Evolutionary conservation across 352 stramenopile species (phyloP).

Genomic region (Elongisporangium anandrum): DNA sequence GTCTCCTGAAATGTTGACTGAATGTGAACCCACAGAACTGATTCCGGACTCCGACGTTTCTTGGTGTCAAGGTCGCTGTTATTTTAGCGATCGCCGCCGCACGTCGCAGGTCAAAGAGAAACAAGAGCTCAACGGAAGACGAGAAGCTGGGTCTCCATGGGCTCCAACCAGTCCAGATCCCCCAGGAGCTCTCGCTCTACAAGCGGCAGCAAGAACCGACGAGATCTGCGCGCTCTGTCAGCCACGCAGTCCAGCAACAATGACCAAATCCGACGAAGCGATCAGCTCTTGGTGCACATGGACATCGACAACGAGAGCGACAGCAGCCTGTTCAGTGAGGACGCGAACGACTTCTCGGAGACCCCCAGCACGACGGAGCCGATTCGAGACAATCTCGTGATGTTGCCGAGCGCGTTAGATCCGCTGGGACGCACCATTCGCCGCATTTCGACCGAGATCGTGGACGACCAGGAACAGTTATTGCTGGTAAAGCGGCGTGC

Average conservation of each 20-base stretch:
- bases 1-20: neutral
- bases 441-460: constrained; percentile 37
- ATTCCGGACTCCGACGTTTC: neutral
- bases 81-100: neutral
- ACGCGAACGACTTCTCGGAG: neutral
- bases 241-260: neutral
- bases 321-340: neutral
- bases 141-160: no score
- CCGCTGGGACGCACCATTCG: constrained; percentile 47
- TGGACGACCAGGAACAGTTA: constrained; percentile 50
- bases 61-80: neutral
- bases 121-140: neutral
- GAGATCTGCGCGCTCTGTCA: neutral
- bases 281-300: neutral
- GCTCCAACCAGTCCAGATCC: neutral
- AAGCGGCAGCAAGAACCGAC: neutral
- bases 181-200: neutral
- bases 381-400: constrained; percentile 24
- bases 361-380: neutral
- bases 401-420: constrained; percentile 50
- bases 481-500: constrained; percentile 53
- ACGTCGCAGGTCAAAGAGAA: neutral
- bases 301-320: neutral
- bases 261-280: neutral
- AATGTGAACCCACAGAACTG: neutral